Evolutionary conservation across 1,139 yeast species (phyloP), one percentile per base, ranked within the genome.

Genomic region (Kodamaea sp.): DNA sequence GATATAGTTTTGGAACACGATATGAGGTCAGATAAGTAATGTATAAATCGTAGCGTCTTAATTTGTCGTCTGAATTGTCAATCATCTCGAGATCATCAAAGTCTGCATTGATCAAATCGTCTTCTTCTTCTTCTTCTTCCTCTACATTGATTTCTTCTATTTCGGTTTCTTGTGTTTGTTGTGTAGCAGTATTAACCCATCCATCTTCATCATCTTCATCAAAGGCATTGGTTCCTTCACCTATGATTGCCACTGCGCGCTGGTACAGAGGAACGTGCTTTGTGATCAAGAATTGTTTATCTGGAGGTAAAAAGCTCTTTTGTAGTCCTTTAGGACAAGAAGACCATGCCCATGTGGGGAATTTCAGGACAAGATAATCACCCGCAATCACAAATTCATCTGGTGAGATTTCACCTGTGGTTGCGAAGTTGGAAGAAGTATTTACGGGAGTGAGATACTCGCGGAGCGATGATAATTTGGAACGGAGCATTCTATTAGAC

Each of bases 341-440:
- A 6, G 83, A 73, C 98, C 99, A 92, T 47, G 81, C 79, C 98
- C 99, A 92, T 0, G 97, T 94, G 2, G 98, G 97, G 60, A 94
- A 92, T 69, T 86, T 86, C 62, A 79, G 81, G 28, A 83, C 92
- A 44, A 92, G 66, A 58, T 86, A 89, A 55, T 90, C 96, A n/a
- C 97, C 97, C 5, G 97, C 96, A 40, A 68, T 71, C 7, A 88
- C 89, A 62, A 89, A 90, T 59, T 90, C 97, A 43, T 86, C 95
- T 2, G 97, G 97, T 1, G 96, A 84, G 40, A 92, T 82, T 59
- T 90, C 94, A 3, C 98, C 98, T 0, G 96, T 86, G 36, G 74
- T 65, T 40, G 79, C 71, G 63, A 89, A 92, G 31, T 92, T 87
- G 24, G 97, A 88, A 15, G 70, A 76, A 60, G 89, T 88, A 35